Base-by-base conservation (phyloP, 108 stramenopile genomes). In the Seminavis robusta region DNA sequence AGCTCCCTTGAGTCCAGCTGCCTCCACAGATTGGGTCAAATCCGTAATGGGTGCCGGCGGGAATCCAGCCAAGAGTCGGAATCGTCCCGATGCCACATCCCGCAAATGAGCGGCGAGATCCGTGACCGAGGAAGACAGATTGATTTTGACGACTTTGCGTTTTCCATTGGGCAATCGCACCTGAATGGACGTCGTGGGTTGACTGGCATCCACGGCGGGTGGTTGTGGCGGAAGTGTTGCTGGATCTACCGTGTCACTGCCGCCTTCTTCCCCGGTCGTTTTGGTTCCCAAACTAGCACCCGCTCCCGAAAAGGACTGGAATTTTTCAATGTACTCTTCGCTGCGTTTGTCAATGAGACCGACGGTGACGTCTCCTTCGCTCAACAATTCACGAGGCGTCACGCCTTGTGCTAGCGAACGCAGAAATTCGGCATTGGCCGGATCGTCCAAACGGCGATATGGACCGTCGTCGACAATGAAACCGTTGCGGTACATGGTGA, bases 381-480 rank as follows among this genome's bases (percentile, higher is more conserved):
- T 56, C 1, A 36, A 9, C 15, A 90, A 62, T 59, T 91, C 92
- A 0, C 73, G 37, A 0, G 95, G 95, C 7, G 84, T 80, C 46
- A 61, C 54, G 40, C 97, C 97, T 7, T 46, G 48, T 10, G 89
- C 90, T 47, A 98, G 59, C n/a, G 73, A 61, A 4, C 77, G 71
- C 46, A 98, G 50, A 69, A 98, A 98, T 19, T 83, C 79, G 16
- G 80, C 63, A 79, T 96, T 98, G 51, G 57, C 64, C 0, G 93
- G 90, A 76, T 95, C 94, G 41, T 93, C 86, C 34, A 95, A 56
- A 20, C 84, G 69, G 28, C 97, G 81, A 54, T 94, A 94, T 5
- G 92, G 92, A 1, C 97, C 97, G 33, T 95, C 81, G 64, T 98
- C 91, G 0, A 98, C 95, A 0, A 89, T 83, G 59, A 98, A 98